phyloP scores from a whole-genome alignment of 805 yeast species.

The Nakazawaea sp. region DNA sequence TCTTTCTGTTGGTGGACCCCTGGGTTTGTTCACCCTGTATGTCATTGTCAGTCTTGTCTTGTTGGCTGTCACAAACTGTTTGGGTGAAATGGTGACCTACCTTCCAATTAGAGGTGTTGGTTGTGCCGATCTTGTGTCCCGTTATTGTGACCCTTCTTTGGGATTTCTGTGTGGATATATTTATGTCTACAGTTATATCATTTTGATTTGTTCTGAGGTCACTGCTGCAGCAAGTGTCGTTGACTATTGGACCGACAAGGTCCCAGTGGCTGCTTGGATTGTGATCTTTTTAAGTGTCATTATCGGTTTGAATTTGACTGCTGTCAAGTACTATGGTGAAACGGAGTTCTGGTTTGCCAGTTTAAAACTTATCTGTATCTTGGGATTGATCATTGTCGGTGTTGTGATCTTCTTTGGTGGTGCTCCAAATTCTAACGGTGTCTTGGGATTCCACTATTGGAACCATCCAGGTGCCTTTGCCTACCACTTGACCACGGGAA shows the following conservation, averaged over 20 bases:
- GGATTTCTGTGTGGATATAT: conserved; percentile 54
- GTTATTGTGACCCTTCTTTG: conserved; percentile 55
- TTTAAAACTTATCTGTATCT: conserved; percentile 56
- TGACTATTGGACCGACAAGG: conserved; percentile 48
- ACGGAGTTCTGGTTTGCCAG: conserved; percentile 62
- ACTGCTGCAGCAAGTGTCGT: conserved; percentile 60
- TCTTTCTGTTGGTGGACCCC: conserved; percentile 25
- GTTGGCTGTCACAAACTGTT: conserved; percentile 55
- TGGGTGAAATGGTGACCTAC: conserved; percentile 65
- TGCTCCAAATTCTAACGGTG: conserved; percentile 41
- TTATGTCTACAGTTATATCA: conserved; percentile 38
- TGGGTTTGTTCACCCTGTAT: conserved; percentile 52
- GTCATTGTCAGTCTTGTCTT: conserved; percentile 56
- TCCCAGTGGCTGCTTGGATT: conserved; percentile 57
- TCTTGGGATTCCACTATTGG: conserved; percentile 39
- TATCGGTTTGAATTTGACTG: conserved; percentile 39
- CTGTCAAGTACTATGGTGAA: conserved; percentile 45
- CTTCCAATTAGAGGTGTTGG: conserved; percentile 60
- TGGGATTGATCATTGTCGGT: conserved; percentile 54
- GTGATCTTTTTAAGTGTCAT: conserved; percentile 43
- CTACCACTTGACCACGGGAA: conserved; percentile 41
- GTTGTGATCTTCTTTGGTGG: conserved; percentile 60
- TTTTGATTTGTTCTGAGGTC: conserved; percentile 53
- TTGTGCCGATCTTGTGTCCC: conserved; percentile 47
- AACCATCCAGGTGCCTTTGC: conserved; percentile 37